Evolutionary conservation across 352 stramenopile genomes (phyloP).

Genomic region (Phytophthora lateralis): DNA sequence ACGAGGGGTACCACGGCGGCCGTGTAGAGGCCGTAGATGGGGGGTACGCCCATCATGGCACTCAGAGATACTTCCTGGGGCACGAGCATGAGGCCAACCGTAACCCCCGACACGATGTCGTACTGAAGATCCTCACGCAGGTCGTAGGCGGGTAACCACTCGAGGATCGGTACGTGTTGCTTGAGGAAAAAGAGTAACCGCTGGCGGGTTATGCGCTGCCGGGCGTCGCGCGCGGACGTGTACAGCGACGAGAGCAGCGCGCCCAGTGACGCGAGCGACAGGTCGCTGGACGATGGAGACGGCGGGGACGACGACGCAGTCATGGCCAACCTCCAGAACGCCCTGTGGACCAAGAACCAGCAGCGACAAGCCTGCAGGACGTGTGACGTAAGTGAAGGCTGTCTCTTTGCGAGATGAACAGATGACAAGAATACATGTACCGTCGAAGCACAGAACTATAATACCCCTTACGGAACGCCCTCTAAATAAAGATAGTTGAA

Average conservation of each 20-base stretch:
- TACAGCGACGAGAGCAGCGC: constrained; percentile 26
- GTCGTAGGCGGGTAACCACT: constrained; percentile 76
- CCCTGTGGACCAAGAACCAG: not conserved
- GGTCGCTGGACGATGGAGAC: constrained; percentile 16
- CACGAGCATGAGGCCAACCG: constrained; percentile 91
- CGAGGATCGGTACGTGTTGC: constrained; percentile 70
- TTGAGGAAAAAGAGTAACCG: constrained; percentile 45
- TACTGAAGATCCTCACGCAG: constrained; percentile 65
- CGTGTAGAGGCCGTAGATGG: constrained; percentile 76
- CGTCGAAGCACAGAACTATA: not conserved
- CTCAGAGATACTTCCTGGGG: constrained; percentile 92
- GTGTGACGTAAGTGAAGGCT: constrained; percentile 7
- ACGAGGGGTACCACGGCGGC: constrained; percentile 72
- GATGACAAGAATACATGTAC: not conserved
- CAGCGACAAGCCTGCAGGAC: not conserved
- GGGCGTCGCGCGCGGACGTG: constrained; percentile 8
- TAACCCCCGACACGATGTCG: constrained; percentile 70
- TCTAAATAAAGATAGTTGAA: not conserved
- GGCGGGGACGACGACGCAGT: constrained; percentile 22
- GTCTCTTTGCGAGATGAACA: constrained; percentile 2
- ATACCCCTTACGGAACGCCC: not conserved
- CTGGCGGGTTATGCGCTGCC: constrained; percentile 32
- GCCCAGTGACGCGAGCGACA: constrained; percentile 12
- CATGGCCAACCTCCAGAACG: constrained; percentile 14
- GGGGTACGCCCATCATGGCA: constrained; percentile 84